phyloP scores from a whole-genome alignment of 2,329 filamentous ascomycete genomes.

The Epichloe bromicola region DNA sequence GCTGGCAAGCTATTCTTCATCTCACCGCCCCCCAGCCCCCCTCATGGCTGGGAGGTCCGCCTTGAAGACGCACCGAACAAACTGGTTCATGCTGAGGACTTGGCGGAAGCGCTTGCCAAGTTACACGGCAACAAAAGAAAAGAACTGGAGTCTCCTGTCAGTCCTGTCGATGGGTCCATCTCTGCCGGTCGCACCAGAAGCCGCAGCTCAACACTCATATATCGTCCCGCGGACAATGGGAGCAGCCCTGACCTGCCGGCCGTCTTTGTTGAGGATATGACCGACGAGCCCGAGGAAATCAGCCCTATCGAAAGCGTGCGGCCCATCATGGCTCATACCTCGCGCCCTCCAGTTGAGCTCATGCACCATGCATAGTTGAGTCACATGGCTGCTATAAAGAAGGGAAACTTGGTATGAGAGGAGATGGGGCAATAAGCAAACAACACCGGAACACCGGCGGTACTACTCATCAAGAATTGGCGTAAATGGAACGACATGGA shows the following conservation, averaged over 20 bases:
- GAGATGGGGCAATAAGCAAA: not conserved
- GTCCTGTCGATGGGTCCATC: constrained; percentile 16
- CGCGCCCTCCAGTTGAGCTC: constrained; percentile 51
- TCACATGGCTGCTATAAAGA: not conserved
- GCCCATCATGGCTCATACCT: constrained; percentile 45
- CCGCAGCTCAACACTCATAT: constrained; percentile 53
- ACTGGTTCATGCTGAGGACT: constrained; percentile 54
- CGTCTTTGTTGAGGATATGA: constrained; percentile 56
- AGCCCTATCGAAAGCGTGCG: constrained; percentile 29
- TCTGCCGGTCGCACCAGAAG: constrained; percentile 29
- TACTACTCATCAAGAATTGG: not conserved
- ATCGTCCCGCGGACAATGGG: constrained; percentile 45
- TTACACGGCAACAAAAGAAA: constrained; percentile 34
- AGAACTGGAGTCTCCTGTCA: constrained; percentile 16
- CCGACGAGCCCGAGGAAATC: constrained; percentile 36
- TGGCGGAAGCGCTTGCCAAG: constrained; percentile 52
- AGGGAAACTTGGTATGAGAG: not conserved
- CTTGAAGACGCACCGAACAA: constrained; percentile 60
- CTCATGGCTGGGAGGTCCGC: constrained; percentile 55
- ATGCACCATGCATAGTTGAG: constrained; percentile 32
- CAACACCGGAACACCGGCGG: too few relatives aligned
- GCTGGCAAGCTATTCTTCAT: constrained; percentile 64
- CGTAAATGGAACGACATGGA: not conserved
- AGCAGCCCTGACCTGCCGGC: constrained; percentile 45
- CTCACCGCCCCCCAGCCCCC: constrained; percentile 56